phyloP scores from a whole-genome alignment of 345 rosid genomes.

The Eutrema yunnanense region DNA sequence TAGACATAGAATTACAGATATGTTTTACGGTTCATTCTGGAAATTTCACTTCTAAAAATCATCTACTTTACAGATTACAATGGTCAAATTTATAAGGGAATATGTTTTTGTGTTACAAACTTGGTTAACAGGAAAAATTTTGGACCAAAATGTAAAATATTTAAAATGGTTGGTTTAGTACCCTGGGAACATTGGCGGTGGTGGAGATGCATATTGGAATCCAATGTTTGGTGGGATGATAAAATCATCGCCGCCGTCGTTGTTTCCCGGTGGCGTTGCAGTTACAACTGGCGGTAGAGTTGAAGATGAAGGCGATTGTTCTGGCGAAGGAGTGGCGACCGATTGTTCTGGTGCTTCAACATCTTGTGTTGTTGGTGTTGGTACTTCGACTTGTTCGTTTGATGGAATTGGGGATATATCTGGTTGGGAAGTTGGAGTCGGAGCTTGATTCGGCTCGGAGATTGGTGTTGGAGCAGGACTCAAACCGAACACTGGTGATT shows the following conservation, averaged over 20 bases:
- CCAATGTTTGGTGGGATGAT: conserved; percentile 68
- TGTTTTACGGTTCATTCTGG: neutral
- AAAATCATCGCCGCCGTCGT: conserved; percentile 17
- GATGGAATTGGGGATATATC: conserved; percentile 25
- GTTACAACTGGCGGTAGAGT: conserved; percentile 15
- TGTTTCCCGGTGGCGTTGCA: conserved; percentile 25
- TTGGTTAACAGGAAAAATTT: neutral
- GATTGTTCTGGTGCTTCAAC: conserved; percentile 24
- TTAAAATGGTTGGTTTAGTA: conserved; percentile 38
- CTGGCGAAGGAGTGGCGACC: conserved; percentile 12
- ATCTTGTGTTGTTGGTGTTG: conserved; percentile 13
- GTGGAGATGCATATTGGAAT: conserved; percentile 69
- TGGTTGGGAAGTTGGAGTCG: conserved; percentile 16
- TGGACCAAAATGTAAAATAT: conserved; percentile 7
- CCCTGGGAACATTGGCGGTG: conserved; percentile 81
- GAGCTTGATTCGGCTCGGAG: neutral
- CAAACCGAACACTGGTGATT: neutral
- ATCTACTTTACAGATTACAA: conserved; percentile 20
- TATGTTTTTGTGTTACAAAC: conserved; percentile 3
- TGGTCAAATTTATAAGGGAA: neutral
- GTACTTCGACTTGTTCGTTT: neutral
- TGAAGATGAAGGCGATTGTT: conserved; percentile 3
- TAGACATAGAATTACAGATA: conserved; percentile 4
- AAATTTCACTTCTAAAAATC: neutral
- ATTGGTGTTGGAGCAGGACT: conserved; percentile 8